Conservation (phyloP, 441 rosid genomes). For the Syzygium malaccense region DNA sequence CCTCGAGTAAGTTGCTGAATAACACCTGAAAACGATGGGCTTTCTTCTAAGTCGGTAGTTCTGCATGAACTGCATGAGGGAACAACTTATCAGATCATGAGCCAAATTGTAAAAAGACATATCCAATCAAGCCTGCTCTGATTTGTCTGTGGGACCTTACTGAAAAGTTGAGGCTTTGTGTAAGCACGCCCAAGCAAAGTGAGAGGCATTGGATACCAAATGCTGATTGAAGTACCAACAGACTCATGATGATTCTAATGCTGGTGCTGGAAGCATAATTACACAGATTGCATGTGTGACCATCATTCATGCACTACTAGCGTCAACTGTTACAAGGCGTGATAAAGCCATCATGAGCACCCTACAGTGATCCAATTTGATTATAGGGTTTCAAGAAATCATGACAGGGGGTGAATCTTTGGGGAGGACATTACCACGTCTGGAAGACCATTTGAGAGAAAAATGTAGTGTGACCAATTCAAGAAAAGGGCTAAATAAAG, state of each 20-base stretch:
- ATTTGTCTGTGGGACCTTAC: neutral
- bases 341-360: neutral
- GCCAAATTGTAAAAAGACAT: neutral
- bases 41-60: neutral
- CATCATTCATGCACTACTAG: neutral
- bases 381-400: neutral
- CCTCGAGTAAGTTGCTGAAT: neutral
- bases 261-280: neutral
- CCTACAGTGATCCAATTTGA: neutral
- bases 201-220: neutral
- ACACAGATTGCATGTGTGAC: neutral
- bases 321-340: neutral
- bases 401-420: neutral
- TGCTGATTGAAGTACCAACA: neutral
- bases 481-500: neutral
- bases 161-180: neutral
- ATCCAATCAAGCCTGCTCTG: neutral
- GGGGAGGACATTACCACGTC: neutral
- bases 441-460: neutral
- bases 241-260: neutral
- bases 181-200: neutral
- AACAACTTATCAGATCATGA: neutral
- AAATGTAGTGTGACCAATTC: neutral
- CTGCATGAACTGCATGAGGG: neutral
- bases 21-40: neutral